Evolutionary conservation across 176 grass and related monocot genomes (phyloP).

Genomic region (Ampelocalamus luodianensis): DNA sequence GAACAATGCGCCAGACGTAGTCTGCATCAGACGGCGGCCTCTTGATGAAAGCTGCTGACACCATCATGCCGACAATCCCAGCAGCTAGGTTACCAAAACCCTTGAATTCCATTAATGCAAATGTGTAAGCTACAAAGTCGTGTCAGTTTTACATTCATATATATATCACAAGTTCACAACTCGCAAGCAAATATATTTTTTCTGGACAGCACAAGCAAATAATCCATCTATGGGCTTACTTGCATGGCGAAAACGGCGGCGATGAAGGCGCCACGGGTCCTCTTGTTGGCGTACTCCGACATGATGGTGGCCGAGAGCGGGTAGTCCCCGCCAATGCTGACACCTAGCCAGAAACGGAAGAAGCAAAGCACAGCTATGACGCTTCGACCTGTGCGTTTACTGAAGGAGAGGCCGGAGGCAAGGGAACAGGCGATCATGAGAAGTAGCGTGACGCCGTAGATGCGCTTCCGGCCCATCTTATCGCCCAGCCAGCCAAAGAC

Average conservation of each 20-base stretch:
- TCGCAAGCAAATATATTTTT: too few species aligned
- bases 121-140: too few species aligned
- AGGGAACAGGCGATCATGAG: slow-evolving; percentile 47
- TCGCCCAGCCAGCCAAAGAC: slow-evolving; percentile 78
- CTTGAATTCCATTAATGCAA: background rate
- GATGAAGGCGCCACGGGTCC: slow-evolving; percentile 68
- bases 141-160: too few species aligned
- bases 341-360: slow-evolving; percentile 88
- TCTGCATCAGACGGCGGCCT: background rate
- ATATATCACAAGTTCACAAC: too few species aligned
- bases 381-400: too few species aligned
- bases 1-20: slow-evolving; percentile 38
- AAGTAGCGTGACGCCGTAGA: slow-evolving; percentile 31
- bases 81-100: too few species aligned
- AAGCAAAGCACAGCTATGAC: slow-evolving; percentile 49
- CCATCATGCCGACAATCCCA: too few species aligned
- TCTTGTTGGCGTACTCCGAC: slow-evolving; percentile 89
- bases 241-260: slow-evolving; percentile 78
- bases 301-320: slow-evolving; percentile 82
- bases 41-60: background rate
- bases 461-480: slow-evolving; percentile 52
- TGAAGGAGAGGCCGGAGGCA: slow-evolving; percentile 41
- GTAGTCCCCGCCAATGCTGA: slow-evolving; percentile 86
- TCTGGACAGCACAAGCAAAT: too few species aligned
- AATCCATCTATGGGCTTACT: too few species aligned